Evolutionary conservation across 2,329 filamentous ascomycete genomes (phyloP).

Genomic region (Mycosphaerella arachidis): DNA sequence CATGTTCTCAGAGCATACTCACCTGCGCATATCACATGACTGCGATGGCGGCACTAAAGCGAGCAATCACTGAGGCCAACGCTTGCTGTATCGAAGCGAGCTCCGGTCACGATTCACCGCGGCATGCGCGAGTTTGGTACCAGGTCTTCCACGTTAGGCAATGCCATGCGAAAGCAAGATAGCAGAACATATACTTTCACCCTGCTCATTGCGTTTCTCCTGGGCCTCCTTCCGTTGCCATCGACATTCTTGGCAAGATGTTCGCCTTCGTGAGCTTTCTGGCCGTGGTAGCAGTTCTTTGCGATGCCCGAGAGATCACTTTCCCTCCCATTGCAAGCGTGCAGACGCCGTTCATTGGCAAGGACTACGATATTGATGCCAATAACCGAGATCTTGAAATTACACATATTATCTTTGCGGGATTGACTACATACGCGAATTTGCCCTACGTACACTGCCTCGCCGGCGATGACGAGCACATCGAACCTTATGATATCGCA

Average conservation of each 20-base stretch:
- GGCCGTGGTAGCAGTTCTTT: background rate
- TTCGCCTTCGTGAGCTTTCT: background rate
- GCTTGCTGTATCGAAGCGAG: background rate
- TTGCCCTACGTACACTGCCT: conserved; percentile 48
- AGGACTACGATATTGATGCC: conserved; percentile 6
- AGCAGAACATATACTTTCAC: background rate
- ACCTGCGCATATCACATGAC: background rate
- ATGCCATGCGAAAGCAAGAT: background rate
- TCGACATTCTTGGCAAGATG: background rate
- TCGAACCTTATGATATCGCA: conserved; percentile 47
- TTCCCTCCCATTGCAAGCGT: conserved; percentile 40
- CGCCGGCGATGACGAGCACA: conserved; percentile 28
- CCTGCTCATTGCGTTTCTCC: background rate
- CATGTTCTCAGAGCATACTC: no score
- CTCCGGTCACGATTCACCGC: background rate
- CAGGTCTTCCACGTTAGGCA: background rate
- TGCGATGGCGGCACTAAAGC: background rate
- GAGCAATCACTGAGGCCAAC: background rate
- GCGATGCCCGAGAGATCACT: conserved; percentile 38
- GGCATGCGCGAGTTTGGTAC: background rate
- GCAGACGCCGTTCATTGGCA: conserved; percentile 31
- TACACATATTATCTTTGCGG: conserved; percentile 33
- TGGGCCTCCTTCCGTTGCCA: background rate
- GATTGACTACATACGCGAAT: conserved; percentile 46
- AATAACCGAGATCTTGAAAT: conserved; percentile 19